phyloP scores from a whole-genome alignment of 257 asterid genomes.

The Osmanthus fragrans region DNA sequence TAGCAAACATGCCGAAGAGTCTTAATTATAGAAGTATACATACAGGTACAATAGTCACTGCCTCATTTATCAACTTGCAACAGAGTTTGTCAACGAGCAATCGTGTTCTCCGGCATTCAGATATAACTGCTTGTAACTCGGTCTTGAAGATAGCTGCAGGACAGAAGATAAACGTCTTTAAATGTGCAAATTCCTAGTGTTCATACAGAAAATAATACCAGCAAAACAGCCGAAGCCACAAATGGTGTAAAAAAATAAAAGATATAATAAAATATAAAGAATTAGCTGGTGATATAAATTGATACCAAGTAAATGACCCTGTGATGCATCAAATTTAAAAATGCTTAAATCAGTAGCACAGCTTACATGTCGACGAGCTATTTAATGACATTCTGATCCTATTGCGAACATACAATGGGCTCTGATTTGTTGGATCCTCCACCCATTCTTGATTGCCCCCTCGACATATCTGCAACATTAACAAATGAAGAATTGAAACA shows the following conservation, averaged over 20 bases:
- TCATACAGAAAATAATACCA: not conserved
- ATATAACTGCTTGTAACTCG: slow-evolving; percentile 70
- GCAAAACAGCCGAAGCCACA: not conserved
- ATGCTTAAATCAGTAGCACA: slow-evolving; percentile 15
- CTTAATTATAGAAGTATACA: slow-evolving; percentile 31
- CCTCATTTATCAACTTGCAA: slow-evolving; percentile 47
- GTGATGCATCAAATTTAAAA: not conserved
- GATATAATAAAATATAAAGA: not conserved
- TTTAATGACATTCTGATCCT: slow-evolving; percentile 76
- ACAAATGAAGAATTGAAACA: not conserved
- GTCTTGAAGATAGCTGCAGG: slow-evolving; percentile 60
- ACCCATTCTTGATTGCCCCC: slow-evolving; percentile 76
- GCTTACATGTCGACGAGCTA: slow-evolving; percentile 60
- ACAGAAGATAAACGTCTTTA: not conserved
- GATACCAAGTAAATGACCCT: slow-evolving; percentile 3
- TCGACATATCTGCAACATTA: slow-evolving; percentile 64
- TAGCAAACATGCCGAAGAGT: not conserved
- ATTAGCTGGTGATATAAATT: slow-evolving; percentile 4
- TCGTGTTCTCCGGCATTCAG: slow-evolving; percentile 74
- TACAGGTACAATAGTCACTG: slow-evolving; percentile 69
- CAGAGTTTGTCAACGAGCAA: slow-evolving; percentile 58
- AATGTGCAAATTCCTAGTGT: not conserved
- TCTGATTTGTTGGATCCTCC: slow-evolving; percentile 91
- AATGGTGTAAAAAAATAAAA: not conserved
- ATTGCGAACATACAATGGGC: slow-evolving; percentile 73